Base-by-base conservation (phyloP, 2,329 filamentous ascomycete genomes). In the Aspergillus niger region DNA sequence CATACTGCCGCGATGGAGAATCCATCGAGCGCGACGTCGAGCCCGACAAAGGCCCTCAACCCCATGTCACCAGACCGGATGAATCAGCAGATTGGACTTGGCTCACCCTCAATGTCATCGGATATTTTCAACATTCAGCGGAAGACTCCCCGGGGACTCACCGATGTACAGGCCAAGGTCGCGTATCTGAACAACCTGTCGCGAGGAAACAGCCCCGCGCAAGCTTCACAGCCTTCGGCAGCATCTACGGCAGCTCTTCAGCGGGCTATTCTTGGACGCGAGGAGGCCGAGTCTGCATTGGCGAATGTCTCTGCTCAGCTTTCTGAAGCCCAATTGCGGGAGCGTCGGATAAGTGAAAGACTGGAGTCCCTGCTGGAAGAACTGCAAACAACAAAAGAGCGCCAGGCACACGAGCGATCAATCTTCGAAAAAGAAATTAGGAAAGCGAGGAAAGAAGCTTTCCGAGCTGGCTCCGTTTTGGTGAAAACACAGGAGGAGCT, bases 381-480 rank as follows among this genome's bases (percentile, higher is more conserved):
- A 66, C 72, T 83, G 38, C 77, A 82, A 36, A 74, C 76, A 10
- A 75, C 79, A 13, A 85, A 85, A 68, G 80, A 82, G 64, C 77
- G 82, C 39, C 78, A 83, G 61, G 72, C 71, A 11, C 77, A 81
- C 57, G 79, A 81, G 64, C 72, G 80, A 63, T 67, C 74, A 2
- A 70, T 85, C 6, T 86, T 84, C 63, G 83, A 86, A 64, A 86
- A 85, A 63, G 84, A 86, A 67, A 78, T 86, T 32, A 76, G 83
- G 48, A 80, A 81, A 55, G 77, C 81, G 43, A 76, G 82, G 17
- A 86, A 86, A 69, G 84, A 86, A 66, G 83, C 83, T 1, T 86
- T 85, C 67, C 84, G 83, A 54, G 81, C 83, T 6, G 81, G 82
- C 6, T 84, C 84, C 1, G 76, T 77, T 2, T 64, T 86, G 26